Conservation (phyloP, 2,329 filamentous ascomycete genomes). For the Elsinoe ampelina region DNA sequence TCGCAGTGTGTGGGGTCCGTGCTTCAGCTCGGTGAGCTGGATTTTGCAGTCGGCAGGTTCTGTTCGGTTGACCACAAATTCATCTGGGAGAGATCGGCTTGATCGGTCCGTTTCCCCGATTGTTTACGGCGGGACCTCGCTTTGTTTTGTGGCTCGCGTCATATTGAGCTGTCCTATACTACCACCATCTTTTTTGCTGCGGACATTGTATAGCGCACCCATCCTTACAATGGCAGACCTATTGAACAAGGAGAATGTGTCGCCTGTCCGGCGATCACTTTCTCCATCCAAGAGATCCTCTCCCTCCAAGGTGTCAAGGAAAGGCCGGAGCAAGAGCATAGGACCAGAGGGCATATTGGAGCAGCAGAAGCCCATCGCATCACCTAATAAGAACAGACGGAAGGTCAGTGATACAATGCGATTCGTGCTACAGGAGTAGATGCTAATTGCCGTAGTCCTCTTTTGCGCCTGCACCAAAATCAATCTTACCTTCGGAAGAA, state of each 20-base stretch:
- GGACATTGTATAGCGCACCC: constrained; percentile 10
- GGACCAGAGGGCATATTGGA: constrained; percentile 76
- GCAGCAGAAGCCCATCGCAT: constrained; percentile 32
- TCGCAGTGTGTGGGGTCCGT: constrained; percentile 12
- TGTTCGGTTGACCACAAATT: background rate
- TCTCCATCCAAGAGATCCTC: constrained; percentile 16
- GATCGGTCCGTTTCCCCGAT: background rate
- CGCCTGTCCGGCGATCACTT: constrained; percentile 23
- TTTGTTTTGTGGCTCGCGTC: constrained; percentile 14
- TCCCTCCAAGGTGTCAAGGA: constrained; percentile 43
- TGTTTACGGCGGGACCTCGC: constrained; percentile 5
- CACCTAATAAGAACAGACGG: constrained; percentile 50
- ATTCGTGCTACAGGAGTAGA: background rate
- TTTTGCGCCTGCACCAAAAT: constrained; percentile 42
- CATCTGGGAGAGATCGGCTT: background rate
- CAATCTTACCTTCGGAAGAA: constrained; percentile 50
- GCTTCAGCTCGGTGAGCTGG: background rate
- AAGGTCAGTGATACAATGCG: constrained; percentile 48
- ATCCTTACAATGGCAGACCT: constrained; percentile 17
- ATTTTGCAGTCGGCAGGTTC: background rate
- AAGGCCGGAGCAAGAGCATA: constrained; percentile 89
- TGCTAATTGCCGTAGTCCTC: constrained; percentile 29
- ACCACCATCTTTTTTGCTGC: constrained; percentile 12
- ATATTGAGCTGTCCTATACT: constrained; percentile 10
- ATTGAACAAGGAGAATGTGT: constrained; percentile 29